Conservation (phyloP, 257 asterid genomes). For the Solanum sejunctum region DNA sequence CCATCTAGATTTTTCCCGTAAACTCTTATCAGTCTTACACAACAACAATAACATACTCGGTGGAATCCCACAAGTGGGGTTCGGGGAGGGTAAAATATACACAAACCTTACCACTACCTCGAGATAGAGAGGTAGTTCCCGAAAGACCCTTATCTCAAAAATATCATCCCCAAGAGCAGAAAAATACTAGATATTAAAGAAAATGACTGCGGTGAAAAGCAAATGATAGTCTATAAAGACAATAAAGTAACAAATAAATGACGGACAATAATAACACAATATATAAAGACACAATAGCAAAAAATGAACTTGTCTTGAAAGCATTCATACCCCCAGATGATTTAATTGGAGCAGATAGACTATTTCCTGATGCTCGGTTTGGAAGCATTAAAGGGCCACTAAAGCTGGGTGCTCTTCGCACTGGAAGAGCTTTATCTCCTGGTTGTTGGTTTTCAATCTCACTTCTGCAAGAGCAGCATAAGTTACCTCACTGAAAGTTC, state of each 20-base stretch:
- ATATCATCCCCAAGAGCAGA: too few species aligned
- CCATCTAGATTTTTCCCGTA: background rate
- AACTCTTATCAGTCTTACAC: background rate
- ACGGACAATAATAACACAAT: too few species aligned
- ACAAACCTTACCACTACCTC: too few species aligned
- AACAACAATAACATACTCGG: too few species aligned
- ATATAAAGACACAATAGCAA: background rate
- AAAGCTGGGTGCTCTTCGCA: slow-evolving; percentile 76
- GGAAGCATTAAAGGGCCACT: slow-evolving; percentile 98
- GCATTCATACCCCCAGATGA: slow-evolving; percentile 74
- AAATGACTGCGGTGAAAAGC: too few species aligned
- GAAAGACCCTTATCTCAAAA: too few species aligned
- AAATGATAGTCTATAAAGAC: too few species aligned
- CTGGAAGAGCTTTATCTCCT: slow-evolving; percentile 46
- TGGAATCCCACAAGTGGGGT: too few species aligned
- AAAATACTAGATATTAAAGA: too few species aligned
- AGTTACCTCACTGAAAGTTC: background rate
- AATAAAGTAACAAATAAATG: too few species aligned
- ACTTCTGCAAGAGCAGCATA: slow-evolving; percentile 35
- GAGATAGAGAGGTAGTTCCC: too few species aligned
- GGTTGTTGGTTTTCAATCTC: slow-evolving; percentile 52
- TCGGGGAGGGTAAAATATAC: too few species aligned
- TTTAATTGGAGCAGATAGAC: slow-evolving; percentile 97
- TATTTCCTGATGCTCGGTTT: slow-evolving; percentile 93
- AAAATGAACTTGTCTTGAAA: slow-evolving; percentile 1